A percentile compares a stretch with the other conserved stretches of the same genome.
These are phyloP conservation scores for Calonectria honghensis DNA, from an alignment of 2,329 filamentous ascomycete species.

Conservation along the genomic window DNA sequence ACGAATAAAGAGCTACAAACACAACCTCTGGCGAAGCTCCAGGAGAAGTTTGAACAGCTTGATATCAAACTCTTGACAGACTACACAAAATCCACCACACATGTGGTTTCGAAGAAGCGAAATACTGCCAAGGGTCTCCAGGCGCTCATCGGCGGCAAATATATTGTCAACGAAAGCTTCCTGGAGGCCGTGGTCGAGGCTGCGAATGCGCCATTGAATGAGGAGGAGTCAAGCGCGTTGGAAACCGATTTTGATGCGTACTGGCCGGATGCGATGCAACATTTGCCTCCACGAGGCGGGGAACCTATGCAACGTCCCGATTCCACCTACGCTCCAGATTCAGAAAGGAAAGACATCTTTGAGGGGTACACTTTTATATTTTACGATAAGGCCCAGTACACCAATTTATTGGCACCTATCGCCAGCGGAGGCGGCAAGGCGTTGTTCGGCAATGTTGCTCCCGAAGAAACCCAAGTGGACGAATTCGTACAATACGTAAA, in stretches of 20 bases:
- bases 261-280: slow-evolving; percentile 85
- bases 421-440: slow-evolving; percentile 90
- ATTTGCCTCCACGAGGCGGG: slow-evolving; percentile 83
- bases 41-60: slow-evolving; percentile 83
- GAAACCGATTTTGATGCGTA: slow-evolving; percentile 86
- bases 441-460: slow-evolving; percentile 77
- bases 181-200: slow-evolving; percentile 82
- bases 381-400: slow-evolving; percentile 83
- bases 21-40: slow-evolving; percentile 78
- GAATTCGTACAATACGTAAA: slow-evolving; percentile 88
- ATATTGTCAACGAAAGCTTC: slow-evolving; percentile 84
- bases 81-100: slow-evolving; percentile 84
- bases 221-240: slow-evolving; percentile 73
- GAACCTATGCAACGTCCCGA: slow-evolving; percentile 83
- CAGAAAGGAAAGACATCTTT: slow-evolving; percentile 82
- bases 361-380: slow-evolving; percentile 93
- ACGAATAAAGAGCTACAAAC: slow-evolving; percentile 81
- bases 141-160: slow-evolving; percentile 86
- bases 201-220: slow-evolving; percentile 67
- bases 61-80: slow-evolving; percentile 90
- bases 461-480: slow-evolving; percentile 79
- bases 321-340: slow-evolving; percentile 83
- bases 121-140: slow-evolving; percentile 93
- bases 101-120: slow-evolving; percentile 91
- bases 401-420: slow-evolving; percentile 84